Percentiles rank a stretch among this genome's conserved stretches.
phyloP scores from a whole-genome alignment of 2,329 filamentous ascomycete genomes.

The Xylogone sp. region DNA sequence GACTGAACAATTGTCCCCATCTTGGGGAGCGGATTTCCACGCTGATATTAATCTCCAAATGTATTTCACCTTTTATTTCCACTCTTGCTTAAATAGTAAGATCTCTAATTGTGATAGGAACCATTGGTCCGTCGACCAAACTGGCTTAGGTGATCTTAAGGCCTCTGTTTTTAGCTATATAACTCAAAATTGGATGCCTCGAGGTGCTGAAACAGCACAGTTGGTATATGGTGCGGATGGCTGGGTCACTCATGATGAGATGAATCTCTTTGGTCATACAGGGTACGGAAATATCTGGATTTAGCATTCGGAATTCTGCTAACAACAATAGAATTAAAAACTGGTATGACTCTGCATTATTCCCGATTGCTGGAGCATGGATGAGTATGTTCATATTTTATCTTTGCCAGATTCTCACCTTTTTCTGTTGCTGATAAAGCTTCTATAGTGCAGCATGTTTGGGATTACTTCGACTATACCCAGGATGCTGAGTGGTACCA shows the following conservation, averaged over 20 bases:
- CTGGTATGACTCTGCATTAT: conserved; percentile 3
- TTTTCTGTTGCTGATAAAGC: no score
- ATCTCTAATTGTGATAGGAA: conserved; percentile 29
- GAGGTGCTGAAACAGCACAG: conserved; percentile 48
- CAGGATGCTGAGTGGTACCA: conserved; percentile 42
- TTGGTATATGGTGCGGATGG: conserved; percentile 50
- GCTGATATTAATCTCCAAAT: conserved; percentile 58
- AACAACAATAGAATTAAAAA: no score
- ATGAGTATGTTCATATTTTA: conserved; percentile 40
- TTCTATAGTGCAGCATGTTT: conserved; percentile 48
- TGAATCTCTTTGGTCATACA: conserved; percentile 57
- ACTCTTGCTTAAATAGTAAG: no score
- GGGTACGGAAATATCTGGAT: conserved; percentile 35
- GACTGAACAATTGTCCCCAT: conserved; percentile 40
- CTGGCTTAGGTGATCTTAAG: conserved; percentile 43
- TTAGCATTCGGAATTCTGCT: no score
- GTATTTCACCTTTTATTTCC: conserved; percentile 33
- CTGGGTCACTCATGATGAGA: conserved; percentile 53
- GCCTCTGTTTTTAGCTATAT: conserved; percentile 49
- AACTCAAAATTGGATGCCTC: conserved; percentile 46
- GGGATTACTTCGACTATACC: conserved; percentile 52
- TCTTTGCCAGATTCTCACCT: no score
- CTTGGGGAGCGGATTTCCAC: conserved; percentile 54
- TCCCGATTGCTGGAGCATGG: conserved; percentile 50
- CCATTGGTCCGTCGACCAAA: conserved; percentile 52